phyloP scores from a whole-genome alignment of 257 asterid genomes.

The Capsicum pubescens region DNA sequence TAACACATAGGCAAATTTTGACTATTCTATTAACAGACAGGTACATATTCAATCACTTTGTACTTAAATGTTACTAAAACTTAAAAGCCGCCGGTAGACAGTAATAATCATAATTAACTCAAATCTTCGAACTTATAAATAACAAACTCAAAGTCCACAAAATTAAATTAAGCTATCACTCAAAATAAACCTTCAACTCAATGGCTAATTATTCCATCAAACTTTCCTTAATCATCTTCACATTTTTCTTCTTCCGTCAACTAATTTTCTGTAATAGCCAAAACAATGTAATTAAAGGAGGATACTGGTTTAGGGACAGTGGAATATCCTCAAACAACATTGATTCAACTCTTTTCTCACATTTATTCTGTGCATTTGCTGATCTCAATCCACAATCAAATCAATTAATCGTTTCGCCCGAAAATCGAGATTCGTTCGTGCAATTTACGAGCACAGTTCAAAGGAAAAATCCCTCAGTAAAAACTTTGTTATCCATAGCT shows the following conservation, averaged over 20 bases:
- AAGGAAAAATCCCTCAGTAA: too few relatives aligned
- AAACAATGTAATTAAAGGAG: conserved; percentile 42
- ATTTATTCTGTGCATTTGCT: too few relatives aligned
- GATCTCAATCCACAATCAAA: conserved; percentile 32
- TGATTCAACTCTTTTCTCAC: conserved; percentile 43
- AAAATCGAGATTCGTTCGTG: conserved; percentile 38
- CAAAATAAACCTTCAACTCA: background rate
- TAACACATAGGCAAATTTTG: too few relatives aligned
- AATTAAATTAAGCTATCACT: background rate
- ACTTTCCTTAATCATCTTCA: conserved; percentile 17
- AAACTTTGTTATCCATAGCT: too few relatives aligned
- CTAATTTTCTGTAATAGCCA: conserved; percentile 37
- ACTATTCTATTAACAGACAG: too few relatives aligned
- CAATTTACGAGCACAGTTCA: too few relatives aligned
- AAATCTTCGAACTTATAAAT: background rate
- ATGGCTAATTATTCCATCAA: conserved; percentile 41
- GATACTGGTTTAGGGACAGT: conserved; percentile 59
- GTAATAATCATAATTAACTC: background rate
- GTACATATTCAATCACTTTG: too few relatives aligned
- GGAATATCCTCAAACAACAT: conserved; percentile 41
- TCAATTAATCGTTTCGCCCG: conserved; percentile 45
- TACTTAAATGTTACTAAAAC: too few relatives aligned
- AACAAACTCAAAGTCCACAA: background rate
- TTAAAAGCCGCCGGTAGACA: background rate
- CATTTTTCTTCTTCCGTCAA: conserved; percentile 29